Conservation (phyloP, 225 moss, liverwort and hornwort species). For the Pseudoscleropodium purum region DNA sequence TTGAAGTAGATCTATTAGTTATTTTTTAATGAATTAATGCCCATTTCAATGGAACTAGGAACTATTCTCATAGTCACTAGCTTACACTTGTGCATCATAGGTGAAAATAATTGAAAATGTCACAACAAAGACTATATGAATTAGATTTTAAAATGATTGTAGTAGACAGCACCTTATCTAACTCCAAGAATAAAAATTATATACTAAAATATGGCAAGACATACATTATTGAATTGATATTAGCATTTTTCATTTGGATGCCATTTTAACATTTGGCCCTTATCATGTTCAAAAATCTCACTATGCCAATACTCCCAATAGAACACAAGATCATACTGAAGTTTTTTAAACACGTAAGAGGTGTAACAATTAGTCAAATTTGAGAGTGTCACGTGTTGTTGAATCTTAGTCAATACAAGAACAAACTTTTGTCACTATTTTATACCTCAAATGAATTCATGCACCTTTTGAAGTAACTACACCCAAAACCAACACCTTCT, state of each 20-base stretch:
- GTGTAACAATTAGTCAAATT: neutral
- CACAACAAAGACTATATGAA: neutral
- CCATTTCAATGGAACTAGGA: neutral
- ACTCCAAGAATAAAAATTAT: neutral
- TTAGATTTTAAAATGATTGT: neutral
- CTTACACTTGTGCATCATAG: rapidly evolving
- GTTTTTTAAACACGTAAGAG: rapidly evolving
- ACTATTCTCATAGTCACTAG: rapidly evolving
- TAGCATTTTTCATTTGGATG: too few species aligned
- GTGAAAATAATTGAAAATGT: neutral
- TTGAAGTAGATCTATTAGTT: too few species aligned
- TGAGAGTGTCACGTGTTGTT: rapidly evolving
- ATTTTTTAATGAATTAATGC: neutral
- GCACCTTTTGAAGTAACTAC: neutral
- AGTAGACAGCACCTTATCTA: rapidly evolving
- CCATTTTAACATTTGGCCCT: rapidly evolving
- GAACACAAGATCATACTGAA: rapidly evolving
- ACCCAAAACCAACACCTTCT: neutral
- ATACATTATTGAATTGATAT: neutral
- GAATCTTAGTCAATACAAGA: rapidly evolving
- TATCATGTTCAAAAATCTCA: neutral
- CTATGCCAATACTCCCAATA: too few species aligned
- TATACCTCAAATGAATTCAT: neutral
- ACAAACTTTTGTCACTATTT: neutral
- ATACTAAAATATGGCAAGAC: neutral